Percentiles rank a stretch among this genome's conserved stretches.
These are phyloP conservation scores for Stenogyne calaminthoides DNA, from an alignment of 305 asterid species.

Conservation along the genomic window DNA sequence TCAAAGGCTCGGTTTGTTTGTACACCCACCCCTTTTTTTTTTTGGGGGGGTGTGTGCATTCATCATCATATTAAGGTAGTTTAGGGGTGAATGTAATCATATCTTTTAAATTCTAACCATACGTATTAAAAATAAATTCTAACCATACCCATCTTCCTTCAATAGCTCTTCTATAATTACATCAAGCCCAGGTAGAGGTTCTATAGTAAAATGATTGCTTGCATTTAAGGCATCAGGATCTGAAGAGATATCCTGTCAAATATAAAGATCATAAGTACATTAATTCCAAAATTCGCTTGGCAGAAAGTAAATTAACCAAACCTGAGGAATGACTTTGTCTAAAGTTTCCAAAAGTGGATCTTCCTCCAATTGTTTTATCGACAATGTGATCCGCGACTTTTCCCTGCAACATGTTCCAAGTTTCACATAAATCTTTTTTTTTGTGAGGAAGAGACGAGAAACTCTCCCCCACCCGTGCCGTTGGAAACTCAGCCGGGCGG, in stretches of 20 bases:
- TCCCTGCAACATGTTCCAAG: constrained; percentile 47
- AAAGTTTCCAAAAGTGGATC: constrained; percentile 91
- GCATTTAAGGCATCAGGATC: constrained; percentile 37
- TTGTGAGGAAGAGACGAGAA: too few relatives aligned
- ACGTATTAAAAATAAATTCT: constrained; percentile 4
- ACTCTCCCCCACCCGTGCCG: too few relatives aligned
- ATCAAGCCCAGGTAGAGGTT: constrained; percentile 92
- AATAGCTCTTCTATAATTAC: constrained; percentile 72
- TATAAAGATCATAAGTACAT: not conserved
- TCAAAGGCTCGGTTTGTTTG: too few relatives aligned
- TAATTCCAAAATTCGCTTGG: not conserved
- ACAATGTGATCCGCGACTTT: constrained; percentile 73
- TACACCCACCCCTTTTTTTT: too few relatives aligned
- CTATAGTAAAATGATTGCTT: constrained; percentile 48
- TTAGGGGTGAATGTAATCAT: too few relatives aligned
- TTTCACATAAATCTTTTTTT: not conserved
- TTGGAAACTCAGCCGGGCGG: too few relatives aligned
- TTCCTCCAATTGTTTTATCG: constrained; percentile 90
- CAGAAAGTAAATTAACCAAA: constrained; percentile 27
- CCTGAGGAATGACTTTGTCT: constrained; percentile 96
- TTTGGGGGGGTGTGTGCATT: too few relatives aligned
- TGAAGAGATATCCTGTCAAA: constrained; percentile 51
- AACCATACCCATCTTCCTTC: constrained; percentile 86
- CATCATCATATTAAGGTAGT: too few relatives aligned
- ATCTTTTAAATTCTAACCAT: not conserved